phyloP scores from a whole-genome alignment of 352 stramenopile species.

The Thraustochytrium sp. region DNA sequence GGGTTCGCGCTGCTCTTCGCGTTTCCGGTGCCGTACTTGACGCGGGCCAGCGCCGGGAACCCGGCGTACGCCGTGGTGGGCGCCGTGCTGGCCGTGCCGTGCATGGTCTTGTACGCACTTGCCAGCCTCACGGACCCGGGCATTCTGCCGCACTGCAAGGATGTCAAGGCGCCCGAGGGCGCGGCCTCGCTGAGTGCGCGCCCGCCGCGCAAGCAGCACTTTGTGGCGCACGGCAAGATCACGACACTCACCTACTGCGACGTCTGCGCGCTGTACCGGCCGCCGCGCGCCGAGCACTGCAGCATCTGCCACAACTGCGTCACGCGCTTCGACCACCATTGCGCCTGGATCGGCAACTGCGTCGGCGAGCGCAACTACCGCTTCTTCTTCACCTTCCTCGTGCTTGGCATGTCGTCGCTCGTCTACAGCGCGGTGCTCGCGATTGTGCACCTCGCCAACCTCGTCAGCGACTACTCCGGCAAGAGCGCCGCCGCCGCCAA shows the following conservation, averaged over 20 bases:
- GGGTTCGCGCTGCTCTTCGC: conserved; percentile 32
- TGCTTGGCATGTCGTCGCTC: background rate
- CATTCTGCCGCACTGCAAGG: background rate
- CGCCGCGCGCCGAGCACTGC: conserved; percentile 73
- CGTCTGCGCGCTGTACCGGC: conserved; percentile 74
- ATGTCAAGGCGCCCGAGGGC: background rate
- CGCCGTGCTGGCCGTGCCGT: background rate
- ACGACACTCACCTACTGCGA: conserved; percentile 55
- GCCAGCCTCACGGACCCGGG: background rate
- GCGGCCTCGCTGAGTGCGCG: background rate
- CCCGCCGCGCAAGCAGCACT: conserved; percentile 24
- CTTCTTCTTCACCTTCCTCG: conserved; percentile 45
- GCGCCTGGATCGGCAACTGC: conserved; percentile 61
- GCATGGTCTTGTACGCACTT: background rate
- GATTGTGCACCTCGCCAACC: background rate
- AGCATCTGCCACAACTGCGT: conserved; percentile 73
- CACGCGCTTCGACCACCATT: conserved; percentile 65
- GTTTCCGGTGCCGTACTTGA: conserved; percentile 24
- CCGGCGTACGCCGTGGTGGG: background rate
- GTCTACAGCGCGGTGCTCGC: background rate
- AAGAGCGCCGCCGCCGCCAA: background rate
- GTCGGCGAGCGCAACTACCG: conserved; percentile 46
- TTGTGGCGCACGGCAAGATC: conserved; percentile 2
- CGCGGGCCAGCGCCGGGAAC: background rate
- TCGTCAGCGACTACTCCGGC: background rate